Evolutionary conservation across 495 filamentous ascomycete genomes (phyloP).

Genomic region (Aspergillus kassunensis): DNA sequence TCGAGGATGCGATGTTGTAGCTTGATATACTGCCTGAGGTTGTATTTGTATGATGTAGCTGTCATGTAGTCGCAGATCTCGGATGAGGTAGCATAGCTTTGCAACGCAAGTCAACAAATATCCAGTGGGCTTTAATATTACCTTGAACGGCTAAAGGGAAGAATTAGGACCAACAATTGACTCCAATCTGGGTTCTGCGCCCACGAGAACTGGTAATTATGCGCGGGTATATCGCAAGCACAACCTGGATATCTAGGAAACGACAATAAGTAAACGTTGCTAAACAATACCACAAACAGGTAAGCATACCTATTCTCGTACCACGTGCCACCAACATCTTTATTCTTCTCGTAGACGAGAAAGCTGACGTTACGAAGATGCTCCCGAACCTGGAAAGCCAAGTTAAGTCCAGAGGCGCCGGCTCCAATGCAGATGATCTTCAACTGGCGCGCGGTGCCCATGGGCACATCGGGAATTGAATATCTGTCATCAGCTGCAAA

Average conservation of each 20-base stretch:
- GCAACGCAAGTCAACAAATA: not conserved
- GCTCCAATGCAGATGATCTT: conserved; percentile 15
- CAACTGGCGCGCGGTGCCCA: not conserved
- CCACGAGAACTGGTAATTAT: conserved; percentile 31
- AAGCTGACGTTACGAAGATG: conserved; percentile 47
- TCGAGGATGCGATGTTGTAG: conserved; percentile 29
- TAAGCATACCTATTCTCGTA: conserved; percentile 56
- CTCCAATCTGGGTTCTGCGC: conserved; percentile 39
- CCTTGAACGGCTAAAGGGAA: not conserved
- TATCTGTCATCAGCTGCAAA: too few species aligned
- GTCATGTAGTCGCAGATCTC: conserved; percentile 43
- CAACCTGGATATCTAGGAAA: conserved; percentile 17
- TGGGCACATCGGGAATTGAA: too few species aligned
- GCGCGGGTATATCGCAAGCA: conserved; percentile 32
- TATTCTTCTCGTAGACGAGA: conserved; percentile 73
- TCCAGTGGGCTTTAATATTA: too few species aligned
- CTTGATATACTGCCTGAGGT: conserved; percentile 32
- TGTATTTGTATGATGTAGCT: conserved; percentile 34
- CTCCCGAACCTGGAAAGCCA: not conserved
- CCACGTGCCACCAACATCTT: conserved; percentile 63
- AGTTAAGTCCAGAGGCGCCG: conserved; percentile 11
- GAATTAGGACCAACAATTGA: not conserved
- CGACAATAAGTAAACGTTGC: too few species aligned
- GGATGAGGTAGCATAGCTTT: not conserved
- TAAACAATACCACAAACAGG: too few species aligned